Evolutionary conservation across 495 filamentous ascomycete species (phyloP), one percentile per base, ranked within the genome.

Genomic region (Penicillium daleae): DNA sequence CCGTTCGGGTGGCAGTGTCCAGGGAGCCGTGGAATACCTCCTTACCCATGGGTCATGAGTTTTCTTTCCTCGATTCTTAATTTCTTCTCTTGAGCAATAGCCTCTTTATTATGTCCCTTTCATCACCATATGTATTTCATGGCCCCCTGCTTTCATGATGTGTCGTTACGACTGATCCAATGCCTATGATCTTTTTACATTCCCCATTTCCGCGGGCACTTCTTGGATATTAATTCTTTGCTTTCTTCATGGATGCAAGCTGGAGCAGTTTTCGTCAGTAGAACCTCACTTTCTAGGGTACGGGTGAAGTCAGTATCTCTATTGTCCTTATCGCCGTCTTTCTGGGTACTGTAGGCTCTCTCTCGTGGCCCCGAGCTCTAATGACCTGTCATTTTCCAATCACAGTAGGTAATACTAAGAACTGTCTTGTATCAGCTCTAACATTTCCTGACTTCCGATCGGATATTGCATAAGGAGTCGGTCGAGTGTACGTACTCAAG

Each of bases 1-100:
- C 76, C 84, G 93, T 64, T 87, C 90, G 59, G 96, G 96, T 0
- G 96, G 96, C 7, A 97, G 91, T 73, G 95, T 98, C 62, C 92
- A 98, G 73, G 96, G 94, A 3, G 96, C 96, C 13, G 87, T 98
- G 56, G 93, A 98, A 74, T 89, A 92, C 66, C 66, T 86, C 32
- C 73, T 85, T 50, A 82, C 67, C 63, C 69, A 78, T 61, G 66
- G 67, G 19, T 78, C 71, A 58, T 78, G 52, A 66, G 44, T 33
- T 19, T 24, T n/a, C n/a, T 50, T 50, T n/a, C n/a, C 19, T 24
- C 17, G 17, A 17, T 39, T 37, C 58, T 32, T 13, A 8, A 33
- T 27, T 44, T 55, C 13, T 60, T 59, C 63, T 48, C 63, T 48
- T 53, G 54, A 50, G 50, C 29, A 12, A 26, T 50, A 17, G 24